These are phyloP conservation scores for Lachnellula willkommii DNA, from an alignment of 2,329 filamentous ascomycete genomes.

Conservation along the genomic window DNA sequence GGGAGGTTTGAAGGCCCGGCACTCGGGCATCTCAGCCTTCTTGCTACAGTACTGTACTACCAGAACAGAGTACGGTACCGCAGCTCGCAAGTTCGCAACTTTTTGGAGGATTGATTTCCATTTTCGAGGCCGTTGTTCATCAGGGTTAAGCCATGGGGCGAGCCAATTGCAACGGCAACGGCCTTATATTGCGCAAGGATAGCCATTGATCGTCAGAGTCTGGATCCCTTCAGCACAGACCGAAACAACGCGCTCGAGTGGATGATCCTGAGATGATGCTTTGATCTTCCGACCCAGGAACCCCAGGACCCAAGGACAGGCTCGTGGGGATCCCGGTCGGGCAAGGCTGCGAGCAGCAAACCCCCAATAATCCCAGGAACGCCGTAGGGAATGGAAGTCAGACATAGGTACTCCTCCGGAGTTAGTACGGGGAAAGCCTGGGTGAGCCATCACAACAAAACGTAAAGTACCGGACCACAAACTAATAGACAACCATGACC, in stretches of 20 bases:
- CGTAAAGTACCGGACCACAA: background rate
- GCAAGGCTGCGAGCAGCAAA: background rate
- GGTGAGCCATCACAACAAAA: background rate
- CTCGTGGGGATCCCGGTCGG: background rate
- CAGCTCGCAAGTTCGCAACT: no score
- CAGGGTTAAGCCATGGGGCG: no score
- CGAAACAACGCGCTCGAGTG: background rate
- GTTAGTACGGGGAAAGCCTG: background rate
- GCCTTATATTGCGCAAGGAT: conserved; percentile 13
- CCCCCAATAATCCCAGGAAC: background rate
- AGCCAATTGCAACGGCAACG: background rate
- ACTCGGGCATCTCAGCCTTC: no score
- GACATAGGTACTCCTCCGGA: background rate
- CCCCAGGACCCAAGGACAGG: background rate
- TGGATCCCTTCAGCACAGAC: conserved; percentile 20
- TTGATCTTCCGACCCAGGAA: conserved; percentile 1
- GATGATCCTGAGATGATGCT: background rate
- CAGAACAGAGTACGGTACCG: no score
- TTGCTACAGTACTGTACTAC: no score
- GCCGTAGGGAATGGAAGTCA: conserved; percentile 5
- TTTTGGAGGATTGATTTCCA: no score
- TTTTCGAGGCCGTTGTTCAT: no score
- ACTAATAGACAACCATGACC: background rate
- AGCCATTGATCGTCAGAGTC: conserved; percentile 18
- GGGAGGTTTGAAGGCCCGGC: no score